Percentiles rank a stretch among this genome's conserved stretches.
These are phyloP conservation scores for Neurospora sp. DNA, from an alignment of 495 filamentous ascomycete species.

Conservation along the genomic window DNA sequence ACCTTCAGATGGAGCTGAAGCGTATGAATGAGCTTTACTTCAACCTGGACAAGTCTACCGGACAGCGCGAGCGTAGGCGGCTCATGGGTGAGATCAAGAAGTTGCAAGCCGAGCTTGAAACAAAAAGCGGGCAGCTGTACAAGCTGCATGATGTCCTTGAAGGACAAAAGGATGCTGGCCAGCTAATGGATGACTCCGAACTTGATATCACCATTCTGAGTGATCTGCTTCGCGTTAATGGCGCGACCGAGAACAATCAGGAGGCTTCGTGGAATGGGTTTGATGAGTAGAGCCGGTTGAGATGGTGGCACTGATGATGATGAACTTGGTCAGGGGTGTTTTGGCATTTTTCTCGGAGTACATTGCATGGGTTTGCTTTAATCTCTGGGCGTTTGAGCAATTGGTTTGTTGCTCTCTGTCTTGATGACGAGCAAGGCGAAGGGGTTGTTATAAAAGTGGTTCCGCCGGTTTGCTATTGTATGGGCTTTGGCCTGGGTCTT, in stretches of 20 bases:
- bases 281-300: slow-evolving; percentile 7
- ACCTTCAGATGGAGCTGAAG: slow-evolving; percentile 60
- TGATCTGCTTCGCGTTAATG: slow-evolving; percentile 12
- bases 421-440: background rate
- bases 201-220: slow-evolving; percentile 54
- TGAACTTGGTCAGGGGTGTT: background rate
- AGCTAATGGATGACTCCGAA: slow-evolving; percentile 54
- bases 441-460: background rate
- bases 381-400: background rate
- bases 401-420: background rate
- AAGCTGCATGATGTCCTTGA: slow-evolving; percentile 83
- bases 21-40: slow-evolving; percentile 52
- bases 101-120: slow-evolving; percentile 55
- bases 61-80: slow-evolving; percentile 52
- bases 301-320: background rate
- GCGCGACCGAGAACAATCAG: background rate
- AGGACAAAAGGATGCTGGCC: slow-evolving; percentile 57
- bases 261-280: slow-evolving; percentile 29
- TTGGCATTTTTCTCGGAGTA: background rate
- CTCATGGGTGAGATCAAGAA: slow-evolving; percentile 55
- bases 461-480: background rate
- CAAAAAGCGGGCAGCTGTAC: slow-evolving; percentile 82
- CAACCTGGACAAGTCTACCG: slow-evolving; percentile 57
- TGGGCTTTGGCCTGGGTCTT: background rate
- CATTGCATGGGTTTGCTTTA: background rate